Evolutionary conservation across 805 yeast genomes (phyloP).

Genomic region (Lipomyces orientalis): DNA sequence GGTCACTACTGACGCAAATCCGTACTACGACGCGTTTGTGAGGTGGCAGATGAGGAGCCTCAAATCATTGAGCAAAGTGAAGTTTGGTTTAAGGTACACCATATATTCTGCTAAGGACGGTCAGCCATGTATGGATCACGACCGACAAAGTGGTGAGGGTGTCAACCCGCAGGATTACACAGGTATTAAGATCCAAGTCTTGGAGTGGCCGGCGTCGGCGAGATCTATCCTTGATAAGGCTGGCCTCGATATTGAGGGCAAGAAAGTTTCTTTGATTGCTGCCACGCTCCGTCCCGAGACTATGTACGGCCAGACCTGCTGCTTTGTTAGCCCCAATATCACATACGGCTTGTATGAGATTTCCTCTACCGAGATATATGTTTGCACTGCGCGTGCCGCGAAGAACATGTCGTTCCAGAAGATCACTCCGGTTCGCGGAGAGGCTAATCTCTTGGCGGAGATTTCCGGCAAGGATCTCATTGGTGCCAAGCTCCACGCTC

Average conservation of each 20-base stretch:
- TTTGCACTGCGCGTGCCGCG: conserved; percentile 94
- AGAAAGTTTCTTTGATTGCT: conserved; percentile 83
- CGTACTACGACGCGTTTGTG: conserved; percentile 91
- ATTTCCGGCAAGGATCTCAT: conserved; percentile 76
- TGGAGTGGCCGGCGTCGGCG: conserved; percentile 63
- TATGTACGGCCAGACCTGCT: conserved; percentile 98
- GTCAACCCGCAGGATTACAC: conserved; percentile 96
- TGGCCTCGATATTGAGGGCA: conserved; percentile 53
- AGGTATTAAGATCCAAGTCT: conserved; percentile 82
- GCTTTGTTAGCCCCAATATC: conserved; percentile 95
- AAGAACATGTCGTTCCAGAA: conserved; percentile 97
- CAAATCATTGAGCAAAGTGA: conserved; percentile 85
- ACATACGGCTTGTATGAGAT: conserved; percentile 90
- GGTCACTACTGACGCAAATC: conserved; percentile 93
- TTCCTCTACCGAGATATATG: conserved; percentile 67
- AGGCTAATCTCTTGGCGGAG: conserved; percentile 61
- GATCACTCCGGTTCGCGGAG: conserved; percentile 86
- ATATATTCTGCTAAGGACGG: conserved; percentile 97
- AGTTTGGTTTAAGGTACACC: conserved; percentile 97
- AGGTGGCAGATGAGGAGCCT: conserved; percentile 95
- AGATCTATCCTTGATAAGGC: conserved; percentile 52
- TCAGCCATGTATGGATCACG: conserved; percentile 99
- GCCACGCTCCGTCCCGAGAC: conserved; percentile 99
- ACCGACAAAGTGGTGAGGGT: conserved; percentile 96
- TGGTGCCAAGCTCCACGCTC: conserved; percentile 88